phyloP scores from a whole-genome alignment of 495 filamentous ascomycete genomes.

The Podospora pseudoanserina region DNA sequence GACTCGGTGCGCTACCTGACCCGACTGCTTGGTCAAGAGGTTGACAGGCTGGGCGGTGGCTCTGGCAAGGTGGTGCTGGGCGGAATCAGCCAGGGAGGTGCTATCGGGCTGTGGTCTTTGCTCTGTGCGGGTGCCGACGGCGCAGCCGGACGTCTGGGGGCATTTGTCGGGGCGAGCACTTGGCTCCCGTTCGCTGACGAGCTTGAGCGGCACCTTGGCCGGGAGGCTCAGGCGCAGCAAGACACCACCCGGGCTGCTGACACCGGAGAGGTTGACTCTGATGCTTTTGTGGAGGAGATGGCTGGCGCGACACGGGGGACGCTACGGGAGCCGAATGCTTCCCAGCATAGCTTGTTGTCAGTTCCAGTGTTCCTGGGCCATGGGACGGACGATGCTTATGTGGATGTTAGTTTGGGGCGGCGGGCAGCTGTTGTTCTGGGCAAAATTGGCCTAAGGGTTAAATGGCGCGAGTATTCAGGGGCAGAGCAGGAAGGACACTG shows the following conservation, averaged over 20 bases:
- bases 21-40: slow-evolving; percentile 6
- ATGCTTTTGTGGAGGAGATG: slow-evolving; percentile 11
- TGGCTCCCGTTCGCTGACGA: slow-evolving; percentile 47
- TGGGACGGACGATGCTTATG: slow-evolving; percentile 20
- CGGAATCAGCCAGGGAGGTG: slow-evolving; percentile 55
- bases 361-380: slow-evolving; percentile 20
- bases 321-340: neutral
- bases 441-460: slow-evolving; percentile 14
- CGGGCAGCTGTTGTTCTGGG: slow-evolving; percentile 11
- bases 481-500: slow-evolving; percentile 26
- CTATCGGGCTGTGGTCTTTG: slow-evolving; percentile 40
- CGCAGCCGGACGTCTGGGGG: slow-evolving; percentile 22
- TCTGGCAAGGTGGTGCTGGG: slow-evolving; percentile 34
- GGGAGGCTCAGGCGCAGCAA: neutral
- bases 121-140: slow-evolving; percentile 24
- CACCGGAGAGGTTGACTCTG: neutral
- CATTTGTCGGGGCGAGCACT: slow-evolving; percentile 49
- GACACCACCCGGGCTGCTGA: neutral
- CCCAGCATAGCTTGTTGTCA: neutral
- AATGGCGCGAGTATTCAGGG: slow-evolving; percentile 22
- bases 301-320: neutral
- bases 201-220: slow-evolving; percentile 6
- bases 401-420: slow-evolving; percentile 20
- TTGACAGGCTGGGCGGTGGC: slow-evolving; percentile 8
- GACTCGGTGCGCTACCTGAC: slow-evolving; percentile 33